These are phyloP conservation scores for Nicotiana obtusifolia DNA, from an alignment of 257 asterid species.

Conservation along the genomic window DNA sequence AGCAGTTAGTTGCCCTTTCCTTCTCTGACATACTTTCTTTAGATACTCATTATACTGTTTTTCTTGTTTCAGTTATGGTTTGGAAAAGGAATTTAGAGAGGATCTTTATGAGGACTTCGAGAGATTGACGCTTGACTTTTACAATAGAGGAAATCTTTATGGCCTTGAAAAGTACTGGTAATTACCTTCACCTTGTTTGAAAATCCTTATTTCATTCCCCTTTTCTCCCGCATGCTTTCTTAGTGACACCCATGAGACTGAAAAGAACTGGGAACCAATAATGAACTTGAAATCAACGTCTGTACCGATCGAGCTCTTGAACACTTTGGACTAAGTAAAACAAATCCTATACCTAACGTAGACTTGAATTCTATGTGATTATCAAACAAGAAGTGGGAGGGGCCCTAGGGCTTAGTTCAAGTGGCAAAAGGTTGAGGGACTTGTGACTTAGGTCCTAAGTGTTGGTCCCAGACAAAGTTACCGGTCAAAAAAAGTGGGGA, in stretches of 20 bases:
- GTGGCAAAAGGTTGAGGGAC: no score
- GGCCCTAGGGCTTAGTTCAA: no score
- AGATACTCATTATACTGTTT: background rate
- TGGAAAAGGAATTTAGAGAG: constrained; percentile 75
- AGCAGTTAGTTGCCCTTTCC: background rate
- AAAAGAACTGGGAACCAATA: background rate
- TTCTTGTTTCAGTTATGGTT: constrained; percentile 58
- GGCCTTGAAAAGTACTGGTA: constrained; percentile 96
- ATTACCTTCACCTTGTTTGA: constrained; percentile 8
- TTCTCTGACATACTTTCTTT: background rate
- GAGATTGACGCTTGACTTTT: constrained; percentile 62
- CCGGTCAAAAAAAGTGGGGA: background rate
- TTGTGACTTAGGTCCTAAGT: no score
- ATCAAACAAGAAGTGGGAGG: background rate
- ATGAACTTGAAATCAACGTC: background rate
- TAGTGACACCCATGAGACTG: background rate
- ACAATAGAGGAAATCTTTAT: constrained; percentile 63
- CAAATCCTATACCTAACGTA: background rate
- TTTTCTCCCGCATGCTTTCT: background rate
- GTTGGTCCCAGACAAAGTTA: no score
- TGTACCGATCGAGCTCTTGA: background rate
- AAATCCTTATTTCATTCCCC: background rate
- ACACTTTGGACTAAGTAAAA: background rate
- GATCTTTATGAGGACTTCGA: constrained; percentile 79
- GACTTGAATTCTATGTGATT: background rate